Base-by-base conservation (phyloP, 23 red algal species). In the Agarophyton chilense region DNA sequence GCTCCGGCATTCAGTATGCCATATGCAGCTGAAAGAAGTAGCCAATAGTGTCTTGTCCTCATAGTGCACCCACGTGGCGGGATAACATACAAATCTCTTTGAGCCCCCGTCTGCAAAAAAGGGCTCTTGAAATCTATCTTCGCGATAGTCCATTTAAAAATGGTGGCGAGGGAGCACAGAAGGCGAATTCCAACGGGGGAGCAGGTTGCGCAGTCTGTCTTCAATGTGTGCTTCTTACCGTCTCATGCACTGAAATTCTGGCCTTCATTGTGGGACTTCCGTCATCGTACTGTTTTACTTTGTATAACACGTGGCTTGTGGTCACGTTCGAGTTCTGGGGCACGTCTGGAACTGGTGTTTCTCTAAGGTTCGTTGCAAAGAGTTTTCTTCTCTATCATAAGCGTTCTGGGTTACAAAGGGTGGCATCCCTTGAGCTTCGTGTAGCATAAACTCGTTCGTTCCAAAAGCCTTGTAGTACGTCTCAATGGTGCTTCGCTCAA, bases 1-100 rank as follows among this genome's bases (percentile, higher is more conserved):
- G 87, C 87, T 45, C 57, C 45, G 2, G 60, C 72, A 70, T 91
- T 81, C 2, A 81, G 74, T 4, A 91, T 19, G 4, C 87, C 87
- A 81, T 91, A 91, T 39, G 87, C 73, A 1, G 87, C 87, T 9
- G 87, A 62, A 28, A 72, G 43, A 11, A 81, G 43, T 18, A 91
- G 42, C 87, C 74, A 91, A 1, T 72, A 81, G 57, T 47, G 45
- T 17, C 58, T 8, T 14, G 58, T 12, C 0, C 52, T 46, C 0
- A 16, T 53, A 14, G 24, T 14, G 29, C 74, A 68, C 33, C 81
- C 87, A 13, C 87, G 10, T 25, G 87, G 87, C 1, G 87, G 87
- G 4, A 91, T 40, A 25, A 91, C 56, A 28, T 81, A 91, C 12
- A 91, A 53, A 66, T 81, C 76, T 4, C 57, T 17, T 13, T 44